Percentiles rank a stretch among this genome's conserved stretches.
phyloP scores from a whole-genome alignment of 495 filamentous ascomycete species.

The Aspergillus bertholletiae region DNA sequence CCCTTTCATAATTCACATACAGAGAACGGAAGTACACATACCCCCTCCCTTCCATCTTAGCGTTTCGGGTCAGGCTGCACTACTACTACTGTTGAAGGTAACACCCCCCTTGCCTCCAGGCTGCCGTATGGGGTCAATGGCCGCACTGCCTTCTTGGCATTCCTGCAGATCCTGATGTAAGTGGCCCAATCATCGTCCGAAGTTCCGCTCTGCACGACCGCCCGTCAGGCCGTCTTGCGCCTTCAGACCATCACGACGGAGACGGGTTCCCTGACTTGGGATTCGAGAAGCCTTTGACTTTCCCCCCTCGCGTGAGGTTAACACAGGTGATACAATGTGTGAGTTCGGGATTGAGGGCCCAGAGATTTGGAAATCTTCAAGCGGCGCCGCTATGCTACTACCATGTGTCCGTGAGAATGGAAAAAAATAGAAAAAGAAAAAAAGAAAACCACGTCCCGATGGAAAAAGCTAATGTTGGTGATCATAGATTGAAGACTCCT shows the following conservation, averaged over 20 bases:
- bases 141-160: conserved; percentile 23
- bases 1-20: too few relatives aligned
- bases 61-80: conserved; percentile 2
- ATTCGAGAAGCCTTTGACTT: conserved; percentile 6
- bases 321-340: background rate
- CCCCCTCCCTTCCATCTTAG: too few relatives aligned
- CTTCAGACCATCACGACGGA: background rate
- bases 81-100: conserved; percentile 2
- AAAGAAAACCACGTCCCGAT: background rate
- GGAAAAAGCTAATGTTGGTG: background rate
- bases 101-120: conserved; percentile 17
- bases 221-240: conserved; percentile 22
- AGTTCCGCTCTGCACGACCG: conserved; percentile 10
- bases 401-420: background rate
- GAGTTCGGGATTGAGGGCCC: background rate
- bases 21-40: too few relatives aligned
- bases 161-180: conserved; percentile 17
- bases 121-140: background rate
- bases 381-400: background rate
- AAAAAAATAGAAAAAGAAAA: too few relatives aligned
- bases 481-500: background rate
- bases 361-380: conserved; percentile 1
- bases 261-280: background rate
- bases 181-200: conserved; percentile 8
- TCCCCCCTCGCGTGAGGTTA: background rate